Percentiles rank a stretch among this genome's conserved stretches.
These are phyloP conservation scores for Zarea fungicola DNA, from an alignment of 2,329 filamentous ascomycete species.

Conservation along the genomic window DNA sequence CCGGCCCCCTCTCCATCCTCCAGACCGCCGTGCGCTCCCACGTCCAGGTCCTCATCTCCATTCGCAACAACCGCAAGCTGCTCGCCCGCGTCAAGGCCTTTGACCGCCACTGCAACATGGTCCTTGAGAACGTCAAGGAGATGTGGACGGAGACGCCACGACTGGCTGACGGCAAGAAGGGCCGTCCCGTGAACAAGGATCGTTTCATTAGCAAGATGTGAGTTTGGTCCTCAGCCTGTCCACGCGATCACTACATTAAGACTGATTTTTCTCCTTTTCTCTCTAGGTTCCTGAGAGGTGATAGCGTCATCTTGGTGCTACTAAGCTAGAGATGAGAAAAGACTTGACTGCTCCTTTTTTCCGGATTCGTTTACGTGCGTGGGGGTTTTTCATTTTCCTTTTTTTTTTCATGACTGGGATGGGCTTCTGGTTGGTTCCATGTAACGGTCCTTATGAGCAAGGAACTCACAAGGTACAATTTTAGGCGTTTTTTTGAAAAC, in stretches of 20 bases:
- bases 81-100: constrained; percentile 97
- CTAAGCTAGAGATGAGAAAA: constrained; percentile 53
- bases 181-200: constrained; percentile 92
- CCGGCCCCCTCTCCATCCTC: constrained; percentile 71
- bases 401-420: constrained; percentile 6
- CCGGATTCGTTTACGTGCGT: constrained; percentile 11
- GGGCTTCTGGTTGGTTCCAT: constrained; percentile 21
- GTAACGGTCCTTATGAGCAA: constrained; percentile 24
- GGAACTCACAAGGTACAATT: constrained; percentile 29
- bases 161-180: constrained; percentile 79
- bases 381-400: constrained; percentile 8
- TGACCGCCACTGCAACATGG: constrained; percentile 99
- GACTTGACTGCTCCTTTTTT: constrained; percentile 13
- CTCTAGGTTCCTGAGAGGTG: constrained; percentile 73
- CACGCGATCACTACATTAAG: not conserved
- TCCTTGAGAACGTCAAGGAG: constrained; percentile 87
- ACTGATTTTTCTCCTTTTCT: not conserved
- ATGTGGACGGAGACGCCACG: constrained; percentile 98
- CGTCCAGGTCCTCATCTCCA: constrained; percentile 93
- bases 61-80: constrained; percentile 97
- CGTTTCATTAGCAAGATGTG: constrained; percentile 97
- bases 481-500: constrained; percentile 35
- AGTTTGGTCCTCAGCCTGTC: constrained; percentile 27
- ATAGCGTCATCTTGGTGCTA: constrained; percentile 82
- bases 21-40: constrained; percentile 94